Percentiles rank a stretch among this genome's conserved stretches.
Evolutionary conservation across 805 yeast genomes (phyloP).

Genomic region (Ogataea populi-albae): DNA sequence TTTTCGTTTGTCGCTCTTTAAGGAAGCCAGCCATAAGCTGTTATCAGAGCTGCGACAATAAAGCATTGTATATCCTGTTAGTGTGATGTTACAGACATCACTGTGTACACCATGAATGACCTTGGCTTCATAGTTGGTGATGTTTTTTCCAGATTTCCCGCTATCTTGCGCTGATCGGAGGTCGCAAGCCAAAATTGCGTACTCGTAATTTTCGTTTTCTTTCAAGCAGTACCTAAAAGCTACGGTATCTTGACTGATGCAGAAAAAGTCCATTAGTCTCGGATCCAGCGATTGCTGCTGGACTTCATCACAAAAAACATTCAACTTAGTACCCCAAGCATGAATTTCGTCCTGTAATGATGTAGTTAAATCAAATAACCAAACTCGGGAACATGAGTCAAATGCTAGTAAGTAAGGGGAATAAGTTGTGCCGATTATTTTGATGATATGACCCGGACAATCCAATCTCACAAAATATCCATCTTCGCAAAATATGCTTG

Average conservation of each 20-base stretch:
- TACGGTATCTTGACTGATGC: constrained; percentile 3
- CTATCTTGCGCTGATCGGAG: background rate
- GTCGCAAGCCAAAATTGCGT: background rate
- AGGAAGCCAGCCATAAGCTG: constrained; percentile 11
- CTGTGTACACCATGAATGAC: constrained; percentile 9
- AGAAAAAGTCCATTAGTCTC: constrained; percentile 1
- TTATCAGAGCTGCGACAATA: constrained; percentile 9
- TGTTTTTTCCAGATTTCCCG: background rate
- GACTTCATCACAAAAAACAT: background rate
- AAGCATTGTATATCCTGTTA: constrained; percentile 10
- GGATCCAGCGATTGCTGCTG: background rate
- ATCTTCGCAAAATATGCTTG: constrained; percentile 9
- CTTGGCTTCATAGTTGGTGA: background rate
- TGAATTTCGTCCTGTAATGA: background rate
- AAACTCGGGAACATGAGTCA: constrained; percentile 1
- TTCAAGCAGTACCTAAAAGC: constrained; percentile 4
- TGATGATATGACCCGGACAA: background rate
- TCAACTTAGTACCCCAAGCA: background rate
- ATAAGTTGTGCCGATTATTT: constrained; percentile 10
- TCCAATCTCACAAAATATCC: constrained; percentile 5
- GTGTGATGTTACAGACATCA: constrained; percentile 6
- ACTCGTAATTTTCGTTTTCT: background rate
- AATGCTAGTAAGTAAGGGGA: constrained; percentile 10
- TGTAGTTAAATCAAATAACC: constrained; percentile 8
- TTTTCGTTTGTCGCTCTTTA: constrained; percentile 8